Conservation (phyloP, 2,329 filamentous ascomycete genomes). For the Fusarium sp. region DNA sequence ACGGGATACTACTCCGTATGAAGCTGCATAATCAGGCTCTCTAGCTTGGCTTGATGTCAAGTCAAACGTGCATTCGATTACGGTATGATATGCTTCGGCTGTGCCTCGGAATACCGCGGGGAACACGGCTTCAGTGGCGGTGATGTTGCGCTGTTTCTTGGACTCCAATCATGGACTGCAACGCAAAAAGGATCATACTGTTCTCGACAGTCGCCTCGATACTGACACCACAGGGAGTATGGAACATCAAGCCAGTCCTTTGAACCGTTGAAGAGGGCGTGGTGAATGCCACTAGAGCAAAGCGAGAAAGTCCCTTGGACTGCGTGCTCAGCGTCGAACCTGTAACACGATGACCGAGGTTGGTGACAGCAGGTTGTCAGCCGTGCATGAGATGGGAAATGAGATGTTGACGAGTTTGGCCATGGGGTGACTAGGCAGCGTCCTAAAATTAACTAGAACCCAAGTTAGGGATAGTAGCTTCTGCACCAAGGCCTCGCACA, state of each 20-base stretch:
- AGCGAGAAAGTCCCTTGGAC: constrained; percentile 32
- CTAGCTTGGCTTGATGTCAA: constrained; percentile 7
- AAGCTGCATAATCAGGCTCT: constrained; percentile 11
- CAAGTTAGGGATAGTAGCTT: constrained; percentile 22
- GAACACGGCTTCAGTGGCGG: constrained; percentile 19
- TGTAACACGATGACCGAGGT: constrained; percentile 35
- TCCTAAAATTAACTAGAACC: constrained; percentile 28
- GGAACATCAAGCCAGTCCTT: constrained; percentile 1
- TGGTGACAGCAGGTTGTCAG: constrained; percentile 39
- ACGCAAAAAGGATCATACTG: constrained; percentile 2
- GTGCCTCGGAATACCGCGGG: constrained; percentile 38
- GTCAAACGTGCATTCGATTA: constrained; percentile 18
- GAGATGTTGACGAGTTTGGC: constrained; percentile 36
- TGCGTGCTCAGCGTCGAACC: constrained; percentile 26
- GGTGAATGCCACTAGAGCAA: constrained; percentile 28
- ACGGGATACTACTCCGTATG: constrained; percentile 11
- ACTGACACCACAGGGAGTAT: constrained; percentile 2
- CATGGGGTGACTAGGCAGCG: constrained; percentile 24
- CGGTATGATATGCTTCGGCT: constrained; percentile 41
- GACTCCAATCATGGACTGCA: constrained; percentile 11
- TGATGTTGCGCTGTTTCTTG: constrained; percentile 38
- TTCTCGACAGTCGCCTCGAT: constrained; percentile 8
- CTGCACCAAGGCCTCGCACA: constrained; percentile 20
- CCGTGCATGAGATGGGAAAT: constrained; percentile 41
- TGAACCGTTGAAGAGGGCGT: constrained; percentile 1